phyloP scores from a whole-genome alignment of 176 grass and related monocot genomes.

The Eragrostis curvula region DNA sequence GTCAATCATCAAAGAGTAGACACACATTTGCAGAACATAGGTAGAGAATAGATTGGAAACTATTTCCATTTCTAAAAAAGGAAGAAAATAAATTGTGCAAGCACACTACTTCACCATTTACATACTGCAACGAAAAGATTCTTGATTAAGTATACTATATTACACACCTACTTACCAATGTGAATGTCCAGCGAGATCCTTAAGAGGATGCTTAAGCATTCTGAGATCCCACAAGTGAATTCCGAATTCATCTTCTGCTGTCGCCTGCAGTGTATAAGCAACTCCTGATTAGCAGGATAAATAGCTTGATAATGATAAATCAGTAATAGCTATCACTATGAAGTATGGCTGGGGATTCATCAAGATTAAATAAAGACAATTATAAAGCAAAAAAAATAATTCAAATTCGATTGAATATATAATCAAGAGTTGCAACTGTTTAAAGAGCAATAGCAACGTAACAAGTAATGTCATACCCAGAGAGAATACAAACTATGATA shows the following conservation, averaged over 20 bases:
- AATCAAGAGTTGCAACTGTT: not conserved
- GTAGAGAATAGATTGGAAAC: not conserved
- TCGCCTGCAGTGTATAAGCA: conserved; percentile 61
- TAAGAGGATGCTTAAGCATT: conserved; percentile 83
- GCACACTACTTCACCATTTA: not conserved
- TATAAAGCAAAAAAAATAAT: not conserved
- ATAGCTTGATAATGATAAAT: conserved; percentile 30
- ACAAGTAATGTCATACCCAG: conserved; percentile 7
- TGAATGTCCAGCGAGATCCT: conserved; percentile 85
- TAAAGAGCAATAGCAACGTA: conserved; percentile 18
- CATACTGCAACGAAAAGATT: conserved; percentile 20
- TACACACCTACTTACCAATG: conserved; percentile 72
- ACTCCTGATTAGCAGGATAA: not conserved
- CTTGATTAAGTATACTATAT: conserved; percentile 35
- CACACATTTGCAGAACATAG: conserved; percentile 2
- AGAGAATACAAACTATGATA: conserved; percentile 16
- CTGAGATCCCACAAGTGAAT: conserved; percentile 95
- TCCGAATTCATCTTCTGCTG: conserved; percentile 96
- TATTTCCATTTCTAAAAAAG: too few relatives aligned
- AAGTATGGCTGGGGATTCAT: not conserved
- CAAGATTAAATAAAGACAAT: conserved; percentile 4
- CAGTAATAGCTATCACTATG: conserved; percentile 26
- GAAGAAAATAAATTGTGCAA: not conserved
- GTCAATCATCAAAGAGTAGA: conserved; percentile 25
- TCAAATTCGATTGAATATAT: not conserved